phyloP scores from a whole-genome alignment of 768 basidiomycete species.

The Clavaria fumosa region DNA sequence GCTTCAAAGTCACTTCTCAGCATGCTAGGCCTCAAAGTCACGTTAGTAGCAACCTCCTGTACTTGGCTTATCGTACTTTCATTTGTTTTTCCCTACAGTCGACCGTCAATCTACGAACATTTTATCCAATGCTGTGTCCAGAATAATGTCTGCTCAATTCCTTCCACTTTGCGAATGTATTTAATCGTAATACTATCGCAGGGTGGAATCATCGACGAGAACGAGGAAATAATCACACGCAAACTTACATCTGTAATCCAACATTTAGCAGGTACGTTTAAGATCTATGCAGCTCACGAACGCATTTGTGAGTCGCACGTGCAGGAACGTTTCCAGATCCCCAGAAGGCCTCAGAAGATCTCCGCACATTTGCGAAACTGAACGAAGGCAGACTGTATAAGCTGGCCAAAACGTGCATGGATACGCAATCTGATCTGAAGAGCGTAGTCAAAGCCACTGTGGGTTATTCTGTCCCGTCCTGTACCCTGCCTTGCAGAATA shows the following conservation, averaged over 20 bases:
- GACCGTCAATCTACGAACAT: slow-evolving; percentile 53
- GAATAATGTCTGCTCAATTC: slow-evolving; percentile 82
- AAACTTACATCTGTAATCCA: slow-evolving; percentile 40
- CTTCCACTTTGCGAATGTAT: slow-evolving; percentile 8
- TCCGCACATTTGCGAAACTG: slow-evolving; percentile 67
- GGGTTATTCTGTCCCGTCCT: slow-evolving; percentile 11
- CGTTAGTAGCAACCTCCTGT: slow-evolving; percentile 28
- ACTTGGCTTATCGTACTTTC: slow-evolving; percentile 1
- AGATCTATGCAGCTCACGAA: neutral
- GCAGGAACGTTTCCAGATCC: slow-evolving; percentile 49
- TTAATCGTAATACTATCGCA: slow-evolving; percentile 16
- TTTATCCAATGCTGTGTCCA: slow-evolving; percentile 62
- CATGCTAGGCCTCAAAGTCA: slow-evolving; percentile 46
- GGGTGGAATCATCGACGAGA: slow-evolving; percentile 84
- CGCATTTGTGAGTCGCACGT: slow-evolving; percentile 4
- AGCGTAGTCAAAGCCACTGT: slow-evolving; percentile 66
- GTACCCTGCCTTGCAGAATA: neutral
- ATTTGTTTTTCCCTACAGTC: slow-evolving; percentile 22
- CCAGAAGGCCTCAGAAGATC: slow-evolving; percentile 60
- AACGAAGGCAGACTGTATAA: slow-evolving; percentile 84
- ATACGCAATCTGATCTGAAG: slow-evolving; percentile 74
- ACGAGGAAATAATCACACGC: slow-evolving; percentile 47
- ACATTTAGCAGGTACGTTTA: slow-evolving; percentile 37
- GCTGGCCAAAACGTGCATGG: slow-evolving; percentile 65
- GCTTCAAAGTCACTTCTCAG: slow-evolving; percentile 40